Evolutionary conservation across 192 early-diverging fungal genomes (phyloP).

Genomic region (Backusella liffmaniae): DNA sequence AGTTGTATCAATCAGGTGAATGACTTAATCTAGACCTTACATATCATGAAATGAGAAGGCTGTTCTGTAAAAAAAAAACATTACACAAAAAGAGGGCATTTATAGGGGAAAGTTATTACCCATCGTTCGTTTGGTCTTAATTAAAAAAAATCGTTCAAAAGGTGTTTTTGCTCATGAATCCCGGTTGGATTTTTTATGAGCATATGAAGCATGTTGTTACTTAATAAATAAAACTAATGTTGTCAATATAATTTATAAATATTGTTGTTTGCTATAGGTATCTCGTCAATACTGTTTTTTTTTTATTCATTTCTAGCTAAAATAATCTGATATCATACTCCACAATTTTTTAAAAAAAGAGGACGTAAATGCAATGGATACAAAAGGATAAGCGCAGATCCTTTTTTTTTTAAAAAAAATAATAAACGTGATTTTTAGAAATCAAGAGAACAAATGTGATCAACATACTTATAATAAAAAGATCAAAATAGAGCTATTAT

Average conservation of each 20-base stretch:
- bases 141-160: not conserved
- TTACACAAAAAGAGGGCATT: not conserved
- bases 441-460: not conserved
- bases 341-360: not conserved
- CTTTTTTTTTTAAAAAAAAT: not conserved
- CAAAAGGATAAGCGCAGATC: conserved; percentile 2
- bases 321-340: not conserved
- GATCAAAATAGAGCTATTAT: not conserved
- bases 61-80: not conserved
- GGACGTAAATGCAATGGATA: not conserved
- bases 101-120: not conserved
- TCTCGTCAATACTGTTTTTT: not conserved
- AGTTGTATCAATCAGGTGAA: not conserved
- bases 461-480: not conserved
- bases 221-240: not conserved
- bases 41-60: not conserved
- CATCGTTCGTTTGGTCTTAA: not conserved
- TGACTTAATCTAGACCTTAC: not conserved
- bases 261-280: not conserved
- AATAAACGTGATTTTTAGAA: not conserved
- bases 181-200: not conserved
- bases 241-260: not conserved
- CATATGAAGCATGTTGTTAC: too few species aligned
- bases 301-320: not conserved
- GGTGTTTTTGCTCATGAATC: not conserved